phyloP scores from a whole-genome alignment of 805 yeast species.

The Spathaspora arborariae region DNA sequence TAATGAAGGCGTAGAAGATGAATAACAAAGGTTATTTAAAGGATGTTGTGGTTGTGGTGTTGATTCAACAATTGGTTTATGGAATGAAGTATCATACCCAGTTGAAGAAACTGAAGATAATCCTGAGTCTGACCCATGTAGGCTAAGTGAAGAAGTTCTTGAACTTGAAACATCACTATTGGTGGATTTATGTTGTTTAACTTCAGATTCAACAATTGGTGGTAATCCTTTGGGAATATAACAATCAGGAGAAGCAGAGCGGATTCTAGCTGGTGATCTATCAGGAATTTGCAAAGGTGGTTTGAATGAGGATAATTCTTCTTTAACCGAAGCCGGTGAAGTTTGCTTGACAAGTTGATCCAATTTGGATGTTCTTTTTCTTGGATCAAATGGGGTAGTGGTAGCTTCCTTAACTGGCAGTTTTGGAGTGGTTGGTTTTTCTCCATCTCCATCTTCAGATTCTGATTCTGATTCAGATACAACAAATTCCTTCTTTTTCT shows the following conservation, averaged over 20 bases:
- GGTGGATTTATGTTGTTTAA: slow-evolving; percentile 23
- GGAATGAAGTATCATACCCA: not conserved
- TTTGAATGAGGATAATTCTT: slow-evolving; percentile 9
- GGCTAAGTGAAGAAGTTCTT: slow-evolving; percentile 33
- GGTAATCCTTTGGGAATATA: slow-evolving; percentile 31
- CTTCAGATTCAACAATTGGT: slow-evolving; percentile 37
- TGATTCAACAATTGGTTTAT: not conserved
- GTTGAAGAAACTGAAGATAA: not conserved
- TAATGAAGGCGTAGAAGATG: not conserved
- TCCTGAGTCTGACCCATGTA: slow-evolving; percentile 16
- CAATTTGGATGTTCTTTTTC: slow-evolving; percentile 10
- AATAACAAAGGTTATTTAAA: not conserved
- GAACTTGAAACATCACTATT: slow-evolving; percentile 20
- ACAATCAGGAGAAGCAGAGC: slow-evolving; percentile 7
- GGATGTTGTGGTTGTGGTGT: slow-evolving; percentile 3
- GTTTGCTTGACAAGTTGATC: not conserved
- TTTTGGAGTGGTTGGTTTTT: not conserved
- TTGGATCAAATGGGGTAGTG: slow-evolving; percentile 15
- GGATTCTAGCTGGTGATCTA: slow-evolving; percentile 9
- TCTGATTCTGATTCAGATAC: slow-evolving; percentile 1
- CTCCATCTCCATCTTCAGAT: slow-evolving; percentile 1
- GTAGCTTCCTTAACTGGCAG: not conserved
- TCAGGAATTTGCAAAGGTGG: slow-evolving; percentile 4
- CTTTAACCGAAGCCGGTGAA: slow-evolving; percentile 13
- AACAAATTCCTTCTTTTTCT: not conserved